Evolutionary conservation across 2,329 filamentous ascomycete genomes (phyloP).

Genomic region (Talaromyces albobiverticillius): DNA sequence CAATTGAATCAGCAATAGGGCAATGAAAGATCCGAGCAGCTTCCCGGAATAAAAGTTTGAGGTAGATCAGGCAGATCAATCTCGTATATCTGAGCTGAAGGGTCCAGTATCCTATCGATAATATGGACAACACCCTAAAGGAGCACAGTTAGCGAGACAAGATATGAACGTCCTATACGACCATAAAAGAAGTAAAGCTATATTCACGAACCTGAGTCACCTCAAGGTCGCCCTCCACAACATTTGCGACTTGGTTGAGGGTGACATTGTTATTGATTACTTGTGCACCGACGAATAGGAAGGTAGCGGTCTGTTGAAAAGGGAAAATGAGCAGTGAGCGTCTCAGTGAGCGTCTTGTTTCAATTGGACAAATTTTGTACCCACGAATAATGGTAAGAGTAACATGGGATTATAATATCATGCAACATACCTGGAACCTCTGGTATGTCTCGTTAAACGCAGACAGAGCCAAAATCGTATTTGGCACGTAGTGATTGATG

Average conservation of each 20-base stretch:
- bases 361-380: too few species aligned
- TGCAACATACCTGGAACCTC: background rate
- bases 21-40: background rate
- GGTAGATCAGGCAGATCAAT: background rate
- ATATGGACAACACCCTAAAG: background rate
- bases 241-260: background rate
- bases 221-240: background rate
- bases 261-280: background rate
- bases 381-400: too few species aligned
- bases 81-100: background rate
- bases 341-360: too few species aligned
- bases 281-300: background rate
- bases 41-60: constrained; percentile 1
- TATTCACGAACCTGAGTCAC: background rate
- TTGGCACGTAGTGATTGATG: background rate
- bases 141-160: too few species aligned
- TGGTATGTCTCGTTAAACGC: background rate
- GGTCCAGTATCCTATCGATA: background rate
- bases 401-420: too few species aligned
- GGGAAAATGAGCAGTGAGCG: too few species aligned
- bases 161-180: background rate
- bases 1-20: background rate
- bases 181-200: too few species aligned
- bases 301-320: background rate
- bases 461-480: background rate